A percentile compares a stretch with the other conserved stretches of the same genome.
phyloP scores from a whole-genome alignment of 257 asterid species.

The Salvia rosmarinus region DNA sequence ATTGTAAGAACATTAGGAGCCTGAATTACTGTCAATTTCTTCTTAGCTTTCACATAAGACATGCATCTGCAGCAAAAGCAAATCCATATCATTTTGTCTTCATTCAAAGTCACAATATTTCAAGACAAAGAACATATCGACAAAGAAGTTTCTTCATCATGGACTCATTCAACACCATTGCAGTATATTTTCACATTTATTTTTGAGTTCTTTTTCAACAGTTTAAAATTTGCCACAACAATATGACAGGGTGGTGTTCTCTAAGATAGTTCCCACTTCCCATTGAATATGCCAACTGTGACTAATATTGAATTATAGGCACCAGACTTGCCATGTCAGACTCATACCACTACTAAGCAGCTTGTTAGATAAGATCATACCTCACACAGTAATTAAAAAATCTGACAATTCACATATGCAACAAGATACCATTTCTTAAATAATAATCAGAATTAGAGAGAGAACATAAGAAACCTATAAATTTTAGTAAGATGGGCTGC shows the following conservation, averaged over 20 bases:
- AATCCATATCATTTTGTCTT: neutral
- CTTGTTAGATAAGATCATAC: neutral
- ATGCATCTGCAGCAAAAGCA: slow-evolving; percentile 43
- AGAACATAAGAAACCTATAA: slow-evolving; percentile 3
- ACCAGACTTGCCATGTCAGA: neutral
- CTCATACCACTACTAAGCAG: neutral
- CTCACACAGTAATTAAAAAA: neutral
- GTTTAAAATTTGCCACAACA: neutral
- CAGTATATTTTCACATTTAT: too few relatives aligned
- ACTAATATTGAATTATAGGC: neutral
- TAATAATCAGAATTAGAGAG: neutral
- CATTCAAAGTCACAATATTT: neutral
- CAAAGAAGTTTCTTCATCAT: too few relatives aligned
- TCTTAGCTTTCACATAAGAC: slow-evolving; percentile 54
- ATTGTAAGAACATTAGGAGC: slow-evolving; percentile 55
- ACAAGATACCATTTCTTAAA: slow-evolving; percentile 3
- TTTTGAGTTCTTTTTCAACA: too few relatives aligned
- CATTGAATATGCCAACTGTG: neutral
- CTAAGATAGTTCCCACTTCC: too few relatives aligned
- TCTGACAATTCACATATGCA: neutral
- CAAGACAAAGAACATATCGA: too few relatives aligned
- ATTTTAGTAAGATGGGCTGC: neutral
- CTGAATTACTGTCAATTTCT: slow-evolving; percentile 45
- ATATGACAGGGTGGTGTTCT: too few relatives aligned
- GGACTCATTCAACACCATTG: too few relatives aligned